Conservation (phyloP, 768 basidiomycete genomes). For the Lactarius vividus region DNA sequence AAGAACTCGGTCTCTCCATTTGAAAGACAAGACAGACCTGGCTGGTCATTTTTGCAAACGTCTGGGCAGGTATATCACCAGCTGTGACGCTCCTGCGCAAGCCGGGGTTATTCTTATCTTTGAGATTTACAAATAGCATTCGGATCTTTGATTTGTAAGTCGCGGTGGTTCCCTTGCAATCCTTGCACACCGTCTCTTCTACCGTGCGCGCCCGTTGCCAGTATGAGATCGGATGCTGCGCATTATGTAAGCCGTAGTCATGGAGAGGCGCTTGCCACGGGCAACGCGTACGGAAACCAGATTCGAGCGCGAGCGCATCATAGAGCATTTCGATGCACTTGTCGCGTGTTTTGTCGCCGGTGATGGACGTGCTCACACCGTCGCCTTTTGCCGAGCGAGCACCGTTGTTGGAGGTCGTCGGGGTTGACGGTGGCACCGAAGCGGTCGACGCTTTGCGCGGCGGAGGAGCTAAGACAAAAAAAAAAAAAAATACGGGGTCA, state of each 20-base stretch:
- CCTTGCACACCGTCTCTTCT: slow-evolving; percentile 59
- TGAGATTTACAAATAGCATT: slow-evolving; percentile 87
- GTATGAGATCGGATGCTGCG: slow-evolving; percentile 66
- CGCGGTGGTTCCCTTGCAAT: slow-evolving; percentile 43
- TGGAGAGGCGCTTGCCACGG: slow-evolving; percentile 5
- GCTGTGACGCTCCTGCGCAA: slow-evolving; percentile 82
- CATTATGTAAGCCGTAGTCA: not conserved
- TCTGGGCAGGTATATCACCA: slow-evolving; percentile 69
- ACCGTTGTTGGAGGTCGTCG: slow-evolving; percentile 35
- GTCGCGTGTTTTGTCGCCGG: slow-evolving; percentile 75
- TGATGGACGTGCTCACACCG: slow-evolving; percentile 52
- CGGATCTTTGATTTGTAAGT: slow-evolving; percentile 80
- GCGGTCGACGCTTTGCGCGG: slow-evolving; percentile 21
- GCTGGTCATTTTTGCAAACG: slow-evolving; percentile 77
- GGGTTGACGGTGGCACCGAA: slow-evolving; percentile 16
- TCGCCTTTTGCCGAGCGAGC: slow-evolving; percentile 68
- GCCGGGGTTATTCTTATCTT: slow-evolving; percentile 90
- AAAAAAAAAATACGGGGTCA: slow-evolving; percentile 3
- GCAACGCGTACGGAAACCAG: slow-evolving; percentile 73
- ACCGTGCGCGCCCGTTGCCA: slow-evolving; percentile 61
- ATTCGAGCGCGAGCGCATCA: slow-evolving; percentile 85
- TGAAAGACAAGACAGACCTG: slow-evolving; percentile 51
- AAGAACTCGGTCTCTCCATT: not conserved
- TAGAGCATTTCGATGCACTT: slow-evolving; percentile 89
- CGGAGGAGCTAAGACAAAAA: slow-evolving; percentile 9